phyloP scores from a whole-genome alignment of 371 early-diverging fungal genomes.

The Mortierella sp. region DNA sequence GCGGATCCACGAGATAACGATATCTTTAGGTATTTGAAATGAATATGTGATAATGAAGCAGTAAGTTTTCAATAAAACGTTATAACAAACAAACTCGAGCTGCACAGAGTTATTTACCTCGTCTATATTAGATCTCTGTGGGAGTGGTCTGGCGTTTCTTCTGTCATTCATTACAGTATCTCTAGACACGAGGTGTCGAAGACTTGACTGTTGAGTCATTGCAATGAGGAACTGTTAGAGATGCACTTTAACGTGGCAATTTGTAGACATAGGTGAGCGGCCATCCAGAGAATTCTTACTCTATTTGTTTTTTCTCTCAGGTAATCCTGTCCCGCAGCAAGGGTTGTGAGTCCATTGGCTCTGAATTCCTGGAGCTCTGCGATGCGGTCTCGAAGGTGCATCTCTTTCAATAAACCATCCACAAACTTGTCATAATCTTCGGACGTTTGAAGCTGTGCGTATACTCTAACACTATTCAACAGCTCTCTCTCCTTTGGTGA shows the following conservation, averaged over 20 bases:
- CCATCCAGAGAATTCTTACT: slow-evolving; percentile 22
- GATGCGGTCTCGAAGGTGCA: slow-evolving; percentile 79
- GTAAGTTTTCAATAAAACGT: too few relatives aligned
- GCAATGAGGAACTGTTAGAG: not conserved
- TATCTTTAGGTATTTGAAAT: slow-evolving; percentile 12
- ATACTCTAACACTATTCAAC: slow-evolving; percentile 82
- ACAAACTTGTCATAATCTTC: slow-evolving; percentile 88
- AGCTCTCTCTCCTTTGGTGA: slow-evolving; percentile 89
- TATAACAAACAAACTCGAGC: not conserved
- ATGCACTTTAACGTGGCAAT: not conserved
- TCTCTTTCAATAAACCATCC: slow-evolving; percentile 85
- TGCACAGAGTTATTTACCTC: slow-evolving; percentile 21
- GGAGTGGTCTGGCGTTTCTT: slow-evolving; percentile 42
- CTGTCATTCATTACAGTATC: slow-evolving; percentile 34
- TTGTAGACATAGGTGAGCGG: not conserved
- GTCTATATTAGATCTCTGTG: slow-evolving; percentile 38
- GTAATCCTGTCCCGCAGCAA: slow-evolving; percentile 82
- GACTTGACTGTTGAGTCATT: slow-evolving; percentile 16
- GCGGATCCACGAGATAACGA: slow-evolving; percentile 37
- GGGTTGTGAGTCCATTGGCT: slow-evolving; percentile 86
- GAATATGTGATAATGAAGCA: not conserved
- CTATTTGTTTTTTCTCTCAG: slow-evolving; percentile 69
- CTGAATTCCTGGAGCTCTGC: slow-evolving; percentile 93
- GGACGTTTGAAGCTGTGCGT: slow-evolving; percentile 88
- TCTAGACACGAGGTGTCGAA: slow-evolving; percentile 39